A percentile compares a stretch with the other conserved stretches of the same genome.
These are phyloP conservation scores for Podospora tetraspora DNA, from an alignment of 495 filamentous ascomycete species.

Conservation along the genomic window DNA sequence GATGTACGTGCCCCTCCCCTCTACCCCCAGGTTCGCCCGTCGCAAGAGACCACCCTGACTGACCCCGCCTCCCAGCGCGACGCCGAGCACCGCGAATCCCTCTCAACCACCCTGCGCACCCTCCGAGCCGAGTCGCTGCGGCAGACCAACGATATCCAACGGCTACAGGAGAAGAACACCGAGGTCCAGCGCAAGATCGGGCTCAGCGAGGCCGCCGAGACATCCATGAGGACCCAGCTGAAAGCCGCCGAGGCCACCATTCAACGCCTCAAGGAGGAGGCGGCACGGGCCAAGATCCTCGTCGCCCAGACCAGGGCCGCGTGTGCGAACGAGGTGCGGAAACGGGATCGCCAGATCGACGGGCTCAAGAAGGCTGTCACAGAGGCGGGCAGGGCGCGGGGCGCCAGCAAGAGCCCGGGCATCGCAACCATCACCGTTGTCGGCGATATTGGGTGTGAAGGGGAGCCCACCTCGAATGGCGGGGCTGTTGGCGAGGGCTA, in stretches of 20 bases:
- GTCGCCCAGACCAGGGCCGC: constrained; percentile 77
- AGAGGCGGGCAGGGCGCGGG: constrained; percentile 46
- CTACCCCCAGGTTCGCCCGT: neutral
- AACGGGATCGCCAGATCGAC: constrained; percentile 83
- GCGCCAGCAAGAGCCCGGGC: constrained; percentile 42
- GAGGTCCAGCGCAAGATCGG: constrained; percentile 73
- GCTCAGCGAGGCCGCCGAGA: constrained; percentile 66
- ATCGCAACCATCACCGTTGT: constrained; percentile 53
- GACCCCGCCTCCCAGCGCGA: constrained; percentile 58
- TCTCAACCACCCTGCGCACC: constrained; percentile 72
- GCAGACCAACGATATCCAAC: constrained; percentile 54
- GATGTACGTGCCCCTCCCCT: constrained; percentile 54
- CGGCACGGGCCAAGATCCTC: constrained; percentile 66
- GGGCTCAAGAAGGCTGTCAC: constrained; percentile 72
- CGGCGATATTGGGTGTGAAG: constrained; percentile 39
- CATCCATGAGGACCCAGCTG: constrained; percentile 61
- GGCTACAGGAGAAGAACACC: constrained; percentile 61
- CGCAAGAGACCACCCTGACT: constrained; percentile 1
- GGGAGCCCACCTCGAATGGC: constrained; percentile 35
- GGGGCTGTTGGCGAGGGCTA: constrained; percentile 58
- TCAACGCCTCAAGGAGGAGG: constrained; percentile 70
- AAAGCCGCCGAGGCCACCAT: constrained; percentile 65
- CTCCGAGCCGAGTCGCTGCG: constrained; percentile 67
- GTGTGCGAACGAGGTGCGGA: constrained; percentile 87
- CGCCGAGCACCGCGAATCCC: constrained; percentile 71